phyloP scores from a whole-genome alignment of 192 early-diverging fungal genomes.

The Backusella parvicylindrica region DNA sequence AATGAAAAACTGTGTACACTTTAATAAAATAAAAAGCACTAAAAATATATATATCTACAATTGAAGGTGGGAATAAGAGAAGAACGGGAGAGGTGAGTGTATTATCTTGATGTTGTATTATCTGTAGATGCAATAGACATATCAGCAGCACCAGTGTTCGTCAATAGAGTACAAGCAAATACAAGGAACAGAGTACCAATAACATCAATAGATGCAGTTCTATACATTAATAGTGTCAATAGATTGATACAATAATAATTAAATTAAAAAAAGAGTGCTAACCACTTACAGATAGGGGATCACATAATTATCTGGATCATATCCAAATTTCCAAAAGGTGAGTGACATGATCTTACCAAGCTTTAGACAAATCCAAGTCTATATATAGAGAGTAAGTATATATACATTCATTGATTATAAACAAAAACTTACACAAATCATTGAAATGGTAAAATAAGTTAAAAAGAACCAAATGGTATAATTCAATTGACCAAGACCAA shows the following conservation, averaged over 20 bases:
- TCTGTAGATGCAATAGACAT: neutral
- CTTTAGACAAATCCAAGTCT: slow-evolving; percentile 45
- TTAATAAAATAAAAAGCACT: neutral
- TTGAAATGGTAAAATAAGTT: slow-evolving; percentile 47
- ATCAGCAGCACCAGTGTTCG: slow-evolving; percentile 7
- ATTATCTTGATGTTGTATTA: neutral
- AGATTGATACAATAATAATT: slow-evolving; percentile 2
- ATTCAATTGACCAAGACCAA: slow-evolving; percentile 41
- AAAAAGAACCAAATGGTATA: slow-evolving; percentile 42
- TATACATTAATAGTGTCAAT: slow-evolving; percentile 26
- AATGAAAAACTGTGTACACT: neutral
- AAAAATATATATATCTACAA: neutral
- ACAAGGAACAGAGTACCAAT: slow-evolving; percentile 61
- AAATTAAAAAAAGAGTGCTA: neutral
- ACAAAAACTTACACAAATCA: slow-evolving; percentile 45
- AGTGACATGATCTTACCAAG: slow-evolving; percentile 52
- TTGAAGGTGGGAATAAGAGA: too few relatives aligned
- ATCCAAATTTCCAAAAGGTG: slow-evolving; percentile 56
- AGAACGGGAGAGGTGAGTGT: neutral
- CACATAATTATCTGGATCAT: slow-evolving; percentile 74
- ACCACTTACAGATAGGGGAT: slow-evolving; percentile 52
- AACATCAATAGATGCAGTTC: slow-evolving; percentile 66
- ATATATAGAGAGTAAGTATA: neutral
- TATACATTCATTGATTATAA: neutral
- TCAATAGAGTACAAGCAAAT: slow-evolving; percentile 17